Base-by-base conservation (phyloP, 129 eudicot species). In the Cynara cardunculus region DNA sequence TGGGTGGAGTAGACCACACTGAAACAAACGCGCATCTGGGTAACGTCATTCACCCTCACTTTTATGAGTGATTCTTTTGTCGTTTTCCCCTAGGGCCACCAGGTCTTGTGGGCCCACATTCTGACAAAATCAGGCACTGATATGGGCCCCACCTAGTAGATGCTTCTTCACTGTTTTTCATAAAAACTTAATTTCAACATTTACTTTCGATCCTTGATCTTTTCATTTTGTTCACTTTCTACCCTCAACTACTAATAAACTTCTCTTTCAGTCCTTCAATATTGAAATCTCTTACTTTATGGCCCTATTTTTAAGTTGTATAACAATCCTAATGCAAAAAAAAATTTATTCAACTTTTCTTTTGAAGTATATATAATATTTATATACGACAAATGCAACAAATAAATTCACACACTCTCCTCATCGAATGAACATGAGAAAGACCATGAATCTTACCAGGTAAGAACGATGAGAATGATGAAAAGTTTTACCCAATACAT, bases 41-140 rank as follows among this genome's bases (percentile, higher is more conserved):
- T 81, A 5, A 65, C 84, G 74, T 73, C 84, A 81, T 65, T 67
- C 13, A 37, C 69, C 28, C 84, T 65, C 68, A 46, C 75, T 74
- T 73, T 75, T 44, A 81, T 49, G 80, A 80, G 13, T 28, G 80
- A 74, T 81, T 74, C 61, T 67, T 44, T 81, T 81, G 85, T 82
- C 66, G 81, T 31, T 82, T 82, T 82, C 73, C 25, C 6, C 25
- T 34, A 68, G 34, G 53, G 59, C 27, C 75, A 71, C 74, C 71
- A 28, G 70, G 22, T 61, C 25, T 68, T 5, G 77, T 56, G 75
- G 85, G 1, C 81, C 81, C 81, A 56, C 1, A 0, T 25, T 69
- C 78, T 82, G 85, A 70, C 39, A 80, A 61, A 32, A 82, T 76
- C 72, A 76, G 35, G 71, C 31, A 74, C 10, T 75, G 24, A 16